Conservation (phyloP, 2,329 filamentous ascomycete species). For the Alternaria hordeiaustralica region DNA sequence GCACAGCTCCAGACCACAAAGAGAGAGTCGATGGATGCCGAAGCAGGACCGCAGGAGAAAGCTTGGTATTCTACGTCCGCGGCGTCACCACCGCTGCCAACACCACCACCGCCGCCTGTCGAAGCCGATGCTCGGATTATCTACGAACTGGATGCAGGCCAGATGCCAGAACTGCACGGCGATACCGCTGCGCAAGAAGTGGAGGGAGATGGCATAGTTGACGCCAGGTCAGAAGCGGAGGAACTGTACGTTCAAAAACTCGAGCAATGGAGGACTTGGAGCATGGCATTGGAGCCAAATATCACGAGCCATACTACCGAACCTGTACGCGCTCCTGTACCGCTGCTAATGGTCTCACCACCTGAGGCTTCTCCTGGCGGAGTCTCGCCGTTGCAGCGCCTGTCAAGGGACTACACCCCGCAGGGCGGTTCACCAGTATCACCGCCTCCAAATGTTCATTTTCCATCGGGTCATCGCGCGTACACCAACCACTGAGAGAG, state of each 20-base stretch:
- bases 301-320: neutral
- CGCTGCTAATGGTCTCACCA: constrained; percentile 8
- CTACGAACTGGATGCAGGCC: constrained; percentile 30
- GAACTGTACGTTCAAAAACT: constrained; percentile 9
- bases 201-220: constrained; percentile 7
- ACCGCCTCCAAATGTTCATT: constrained; percentile 14
- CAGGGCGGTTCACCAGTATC: constrained; percentile 5
- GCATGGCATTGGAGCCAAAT: constrained; percentile 4
- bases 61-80: constrained; percentile 1
- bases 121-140: constrained; percentile 30
- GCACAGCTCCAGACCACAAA: neutral
- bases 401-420: constrained; percentile 3
- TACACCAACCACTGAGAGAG: neutral
- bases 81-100: neutral
- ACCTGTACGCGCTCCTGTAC: neutral
- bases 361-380: constrained; percentile 5
- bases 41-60: constrained; percentile 23
- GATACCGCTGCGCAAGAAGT: constrained; percentile 24
- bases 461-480: constrained; percentile 6
- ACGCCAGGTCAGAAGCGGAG: constrained; percentile 12
- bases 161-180: constrained; percentile 28
- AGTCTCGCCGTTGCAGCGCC: constrained; percentile 17
- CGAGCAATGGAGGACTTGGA: constrained; percentile 18
- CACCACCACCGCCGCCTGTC: constrained; percentile 13
- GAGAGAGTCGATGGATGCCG: constrained; percentile 12